These are phyloP conservation scores for Ustilago trichophora DNA, from an alignment of 1,284 basidiomycete genomes.

Conservation along the genomic window DNA sequence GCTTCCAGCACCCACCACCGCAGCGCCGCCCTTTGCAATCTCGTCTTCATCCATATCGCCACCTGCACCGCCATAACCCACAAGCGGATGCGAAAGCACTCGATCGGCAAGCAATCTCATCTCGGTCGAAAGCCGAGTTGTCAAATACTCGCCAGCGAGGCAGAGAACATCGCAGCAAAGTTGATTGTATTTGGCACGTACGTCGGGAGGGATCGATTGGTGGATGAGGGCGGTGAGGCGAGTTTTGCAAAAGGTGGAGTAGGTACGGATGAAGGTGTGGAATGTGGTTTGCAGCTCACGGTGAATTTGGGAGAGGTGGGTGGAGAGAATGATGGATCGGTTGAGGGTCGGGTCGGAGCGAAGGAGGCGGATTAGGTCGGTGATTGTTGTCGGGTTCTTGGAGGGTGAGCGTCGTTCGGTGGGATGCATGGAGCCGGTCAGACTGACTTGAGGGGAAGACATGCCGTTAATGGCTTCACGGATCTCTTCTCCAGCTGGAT, in stretches of 20 bases:
- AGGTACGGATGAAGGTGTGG: not conserved
- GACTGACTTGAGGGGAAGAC: no score
- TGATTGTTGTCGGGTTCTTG: conserved; percentile 6
- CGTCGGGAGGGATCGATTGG: not conserved
- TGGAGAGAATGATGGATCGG: not conserved
- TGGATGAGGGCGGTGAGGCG: conserved; percentile 5
- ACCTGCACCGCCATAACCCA: not conserved
- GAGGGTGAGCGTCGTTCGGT: not conserved
- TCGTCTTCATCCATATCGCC: not conserved
- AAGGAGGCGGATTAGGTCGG: conserved; percentile 7
- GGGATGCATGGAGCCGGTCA: no score
- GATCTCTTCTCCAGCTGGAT: no score
- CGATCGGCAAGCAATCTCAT: conserved; percentile 14
- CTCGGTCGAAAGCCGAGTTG: conserved; percentile 1
- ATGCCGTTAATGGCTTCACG: no score
- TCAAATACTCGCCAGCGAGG: conserved; percentile 4
- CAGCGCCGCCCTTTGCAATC: no score
- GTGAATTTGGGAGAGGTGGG: not conserved
- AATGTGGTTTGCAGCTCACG: conserved; percentile 6
- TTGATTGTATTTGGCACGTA: not conserved
- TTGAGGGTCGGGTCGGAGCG: not conserved
- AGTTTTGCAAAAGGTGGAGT: not conserved
- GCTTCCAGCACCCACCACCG: not conserved
- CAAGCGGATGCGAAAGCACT: not conserved
- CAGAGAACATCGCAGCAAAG: conserved; percentile 10